A percentile compares a stretch with the other conserved stretches of the same genome.
Conservation (phyloP, 345 rosid species). For the Pseudoturritis turrita region DNA sequence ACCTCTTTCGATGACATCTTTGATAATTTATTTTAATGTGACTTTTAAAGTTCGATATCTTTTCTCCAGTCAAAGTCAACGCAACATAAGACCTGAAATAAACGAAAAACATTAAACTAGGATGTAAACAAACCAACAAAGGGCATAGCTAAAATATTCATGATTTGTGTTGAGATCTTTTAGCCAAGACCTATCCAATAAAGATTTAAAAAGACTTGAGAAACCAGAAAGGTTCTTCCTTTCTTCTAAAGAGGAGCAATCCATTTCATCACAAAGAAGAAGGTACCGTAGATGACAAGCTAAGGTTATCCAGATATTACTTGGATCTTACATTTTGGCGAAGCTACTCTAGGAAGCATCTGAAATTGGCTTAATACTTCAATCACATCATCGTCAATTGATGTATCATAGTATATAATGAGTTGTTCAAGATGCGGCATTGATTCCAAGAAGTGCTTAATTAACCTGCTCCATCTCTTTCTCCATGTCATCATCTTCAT, state of each 20-base stretch:
- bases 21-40: no score
- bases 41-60: no score
- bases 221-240: neutral
- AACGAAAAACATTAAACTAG: no score
- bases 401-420: neutral
- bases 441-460: neutral
- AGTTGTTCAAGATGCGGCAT: conserved; percentile 10
- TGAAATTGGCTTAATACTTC: neutral
- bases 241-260: neutral
- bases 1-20: no score
- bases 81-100: no score
- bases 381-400: neutral
- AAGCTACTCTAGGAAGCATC: conserved; percentile 9
- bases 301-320: neutral
- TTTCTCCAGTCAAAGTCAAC: no score
- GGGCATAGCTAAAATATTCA: no score
- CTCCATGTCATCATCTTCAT: conserved; percentile 7
- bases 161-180: no score
- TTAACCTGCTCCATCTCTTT: conserved; percentile 2
- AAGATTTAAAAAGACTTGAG: no score
- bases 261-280: neutral
- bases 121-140: no score
- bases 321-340: conserved; percentile 4
- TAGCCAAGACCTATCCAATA: no score
- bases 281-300: neutral